These are phyloP conservation scores for Claviceps monticola DNA, from an alignment of 2,329 filamentous ascomycete species.

Conservation along the genomic window DNA sequence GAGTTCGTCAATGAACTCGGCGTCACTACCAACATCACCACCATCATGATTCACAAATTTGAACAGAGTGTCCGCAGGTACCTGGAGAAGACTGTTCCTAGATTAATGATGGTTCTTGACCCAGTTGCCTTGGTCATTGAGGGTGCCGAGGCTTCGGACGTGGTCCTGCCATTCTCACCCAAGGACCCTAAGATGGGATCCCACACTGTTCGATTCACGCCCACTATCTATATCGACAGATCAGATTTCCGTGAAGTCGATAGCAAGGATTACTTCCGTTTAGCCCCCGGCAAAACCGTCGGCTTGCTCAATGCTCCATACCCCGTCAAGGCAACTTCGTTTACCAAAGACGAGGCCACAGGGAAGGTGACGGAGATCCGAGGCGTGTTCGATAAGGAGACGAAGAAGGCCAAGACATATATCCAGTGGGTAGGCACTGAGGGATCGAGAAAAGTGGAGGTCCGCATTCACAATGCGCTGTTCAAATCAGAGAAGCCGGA, in stretches of 20 bases:
- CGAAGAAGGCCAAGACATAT: slow-evolving; percentile 61
- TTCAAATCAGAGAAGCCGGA: slow-evolving; percentile 82
- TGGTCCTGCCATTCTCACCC: slow-evolving; percentile 68
- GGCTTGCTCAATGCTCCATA: slow-evolving; percentile 60
- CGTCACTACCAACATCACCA: slow-evolving; percentile 67
- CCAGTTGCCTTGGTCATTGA: slow-evolving; percentile 74
- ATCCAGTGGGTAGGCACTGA: slow-evolving; percentile 78
- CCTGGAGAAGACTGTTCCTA: slow-evolving; percentile 75
- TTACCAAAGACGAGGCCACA: slow-evolving; percentile 49
- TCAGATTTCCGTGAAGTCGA: slow-evolving; percentile 67
- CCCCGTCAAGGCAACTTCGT: slow-evolving; percentile 56
- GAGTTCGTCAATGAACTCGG: slow-evolving; percentile 86
- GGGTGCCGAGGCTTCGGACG: slow-evolving; percentile 47
- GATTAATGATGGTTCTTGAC: slow-evolving; percentile 80
- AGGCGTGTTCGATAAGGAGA: slow-evolving; percentile 53
- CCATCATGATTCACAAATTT: slow-evolving; percentile 71
- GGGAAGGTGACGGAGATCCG: slow-evolving; percentile 54
- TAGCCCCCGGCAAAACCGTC: slow-evolving; percentile 64
- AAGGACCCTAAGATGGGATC: slow-evolving; percentile 59
- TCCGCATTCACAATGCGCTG: slow-evolving; percentile 64
- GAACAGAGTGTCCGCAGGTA: slow-evolving; percentile 77
- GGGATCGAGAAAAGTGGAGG: slow-evolving; percentile 55
- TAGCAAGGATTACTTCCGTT: slow-evolving; percentile 64
- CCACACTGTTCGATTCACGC: slow-evolving; percentile 51
- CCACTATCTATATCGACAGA: slow-evolving; percentile 73